Base-by-base conservation (phyloP, 768 basidiomycete genomes). In the Boletus subcaerulescens region DNA sequence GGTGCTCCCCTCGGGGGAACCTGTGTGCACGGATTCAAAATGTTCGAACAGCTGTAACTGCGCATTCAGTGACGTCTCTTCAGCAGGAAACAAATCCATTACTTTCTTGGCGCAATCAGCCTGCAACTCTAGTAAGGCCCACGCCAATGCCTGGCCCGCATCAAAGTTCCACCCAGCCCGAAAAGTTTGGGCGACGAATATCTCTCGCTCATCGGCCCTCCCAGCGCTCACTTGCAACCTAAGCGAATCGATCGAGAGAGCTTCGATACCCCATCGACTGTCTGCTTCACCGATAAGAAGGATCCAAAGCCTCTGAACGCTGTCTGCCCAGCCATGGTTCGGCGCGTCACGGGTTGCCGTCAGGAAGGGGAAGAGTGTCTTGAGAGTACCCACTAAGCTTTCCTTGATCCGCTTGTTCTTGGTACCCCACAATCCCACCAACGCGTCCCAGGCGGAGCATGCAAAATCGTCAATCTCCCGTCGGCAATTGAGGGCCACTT, bases 391-490 rank as follows among this genome's bases (percentile, higher is more conserved):
- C 29, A 94, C 75, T 17, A 98, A 74, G 42, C 84, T 80, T 68
- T 95, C 93, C 66, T 94, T 93, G 60, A 89, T 73, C 9, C 76
- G 69, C 55, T 81, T 85, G 67, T 85, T 86, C 72, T 91, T 93
- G 17, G 87, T 87, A 3, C 78, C 77, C 93, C 93, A 97, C 24
- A 96, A 71, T 3, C 71, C 72, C 3, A 93, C 76, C 6, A 98
- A 64, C 3, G 70, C 69, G 44, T 82, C 72, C 85, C 93, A 91
- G 2, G 85, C 73, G 29, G 71, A 71, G 5, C 74, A 71, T 0
- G 90, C 88, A 59, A 91, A 87, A 17, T 69, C 68, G 9, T 79
- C 76, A 36, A 91, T 80, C 3, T 80, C 77, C 9, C 76, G 65
- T 40, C 79, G 82, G 54, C 74, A 79, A 66, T 98, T 98, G 52